phyloP scores from a whole-genome alignment of 73 alveolate species.

The Stentor roeselii region DNA sequence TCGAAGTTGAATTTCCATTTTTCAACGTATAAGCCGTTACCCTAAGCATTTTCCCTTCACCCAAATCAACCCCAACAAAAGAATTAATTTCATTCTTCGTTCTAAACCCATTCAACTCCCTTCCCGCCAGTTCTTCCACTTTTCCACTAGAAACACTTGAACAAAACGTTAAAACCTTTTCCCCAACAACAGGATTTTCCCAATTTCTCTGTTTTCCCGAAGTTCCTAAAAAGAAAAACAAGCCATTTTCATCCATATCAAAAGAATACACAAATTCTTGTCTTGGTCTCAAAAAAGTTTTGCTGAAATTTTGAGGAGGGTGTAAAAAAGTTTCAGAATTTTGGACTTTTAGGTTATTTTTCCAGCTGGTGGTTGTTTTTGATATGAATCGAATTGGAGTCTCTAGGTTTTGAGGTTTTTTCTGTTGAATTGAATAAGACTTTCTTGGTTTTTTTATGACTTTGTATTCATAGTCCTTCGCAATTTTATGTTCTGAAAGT shows the following conservation, averaged over 20 bases:
- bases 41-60: slow-evolving; percentile 71
- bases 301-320: slow-evolving; percentile 51
- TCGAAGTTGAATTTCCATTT: slow-evolving; percentile 84
- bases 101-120: slow-evolving; percentile 76
- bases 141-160: slow-evolving; percentile 86
- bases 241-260: slow-evolving; percentile 95
- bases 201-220: slow-evolving; percentile 64
- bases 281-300: slow-evolving; percentile 40
- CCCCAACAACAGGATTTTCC: slow-evolving; percentile 87
- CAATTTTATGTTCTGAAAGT: slow-evolving; percentile 50
- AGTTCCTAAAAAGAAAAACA: slow-evolving; percentile 85
- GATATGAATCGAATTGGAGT: background rate
- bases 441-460: slow-evolving; percentile 31
- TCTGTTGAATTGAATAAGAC: slow-evolving; percentile 35
- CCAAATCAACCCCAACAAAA: slow-evolving; percentile 92
- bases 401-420: background rate
- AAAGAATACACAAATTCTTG: slow-evolving; percentile 71
- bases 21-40: slow-evolving; percentile 86
- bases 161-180: slow-evolving; percentile 78
- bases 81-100: slow-evolving; percentile 89
- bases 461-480: slow-evolving; percentile 34
- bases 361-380: background rate
- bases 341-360: slow-evolving; percentile 25
- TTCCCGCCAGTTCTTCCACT: slow-evolving; percentile 81
- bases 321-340: slow-evolving; percentile 52